Conservation (phyloP, 306 rosid species). For the Cucumis cinereus region DNA sequence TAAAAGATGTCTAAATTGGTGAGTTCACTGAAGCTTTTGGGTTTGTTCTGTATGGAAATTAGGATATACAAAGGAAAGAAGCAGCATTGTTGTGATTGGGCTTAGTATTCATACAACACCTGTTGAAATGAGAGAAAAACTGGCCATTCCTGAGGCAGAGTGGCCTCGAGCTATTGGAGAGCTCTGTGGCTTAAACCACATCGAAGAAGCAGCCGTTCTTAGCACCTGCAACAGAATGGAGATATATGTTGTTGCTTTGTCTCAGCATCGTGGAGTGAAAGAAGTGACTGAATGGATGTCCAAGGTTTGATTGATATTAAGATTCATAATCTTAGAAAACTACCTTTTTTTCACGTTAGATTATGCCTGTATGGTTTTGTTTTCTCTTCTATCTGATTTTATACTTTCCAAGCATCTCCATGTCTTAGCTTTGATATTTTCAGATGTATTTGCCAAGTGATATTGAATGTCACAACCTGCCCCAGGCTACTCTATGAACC, state of each 20-base stretch:
- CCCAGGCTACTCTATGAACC: too few species aligned
- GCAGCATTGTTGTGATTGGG: conserved; percentile 89
- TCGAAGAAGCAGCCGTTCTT: conserved; percentile 97
- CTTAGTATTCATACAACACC: conserved; percentile 95
- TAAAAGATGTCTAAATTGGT: not conserved
- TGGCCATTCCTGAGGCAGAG: conserved; percentile 96
- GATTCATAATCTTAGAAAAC: not conserved
- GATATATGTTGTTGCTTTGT: conserved; percentile 90
- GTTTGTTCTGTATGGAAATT: conserved; percentile 6
- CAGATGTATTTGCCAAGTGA: not conserved
- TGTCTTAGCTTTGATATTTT: not conserved
- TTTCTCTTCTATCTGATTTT: not conserved
- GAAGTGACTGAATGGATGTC: conserved; percentile 99
- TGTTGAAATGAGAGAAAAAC: conserved; percentile 97
- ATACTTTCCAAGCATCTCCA: not conserved
- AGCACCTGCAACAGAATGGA: conserved; percentile 99
- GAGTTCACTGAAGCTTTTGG: not conserved
- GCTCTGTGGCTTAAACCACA: conserved; percentile 79
- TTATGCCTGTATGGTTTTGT: not conserved
- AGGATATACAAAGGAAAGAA: conserved; percentile 97
- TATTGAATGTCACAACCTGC: too few species aligned
- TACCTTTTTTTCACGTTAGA: not conserved
- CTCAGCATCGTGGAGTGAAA: conserved; percentile 97
- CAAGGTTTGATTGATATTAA: conserved; percentile 28
- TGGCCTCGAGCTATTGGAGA: conserved; percentile 98